Percentiles rank a stretch among this genome's conserved stretches.
phyloP scores from a whole-genome alignment of 2,329 filamentous ascomycete species.

The Lachnellula occidentalis region DNA sequence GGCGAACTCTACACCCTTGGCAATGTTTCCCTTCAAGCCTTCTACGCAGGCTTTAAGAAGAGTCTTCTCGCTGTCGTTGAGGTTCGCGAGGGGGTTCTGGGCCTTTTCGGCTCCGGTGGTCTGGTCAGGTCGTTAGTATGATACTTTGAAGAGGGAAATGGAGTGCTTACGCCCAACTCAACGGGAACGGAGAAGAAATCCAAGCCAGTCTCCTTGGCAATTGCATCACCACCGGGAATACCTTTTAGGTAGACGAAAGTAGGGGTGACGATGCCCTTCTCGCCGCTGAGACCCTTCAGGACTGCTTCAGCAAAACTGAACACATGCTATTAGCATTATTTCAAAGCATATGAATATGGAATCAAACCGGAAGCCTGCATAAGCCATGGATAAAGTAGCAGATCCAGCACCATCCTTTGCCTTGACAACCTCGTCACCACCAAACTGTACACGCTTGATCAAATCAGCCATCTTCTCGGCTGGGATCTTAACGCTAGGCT shows the following conservation, averaged over 20 bases:
- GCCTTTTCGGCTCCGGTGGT: conserved; percentile 81
- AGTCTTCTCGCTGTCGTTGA: conserved; percentile 84
- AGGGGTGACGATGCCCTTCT: conserved; percentile 90
- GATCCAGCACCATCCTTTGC: conserved; percentile 90
- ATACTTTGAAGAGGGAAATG: background rate
- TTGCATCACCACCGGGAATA: conserved; percentile 78
- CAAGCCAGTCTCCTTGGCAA: conserved; percentile 74
- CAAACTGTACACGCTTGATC: conserved; percentile 94
- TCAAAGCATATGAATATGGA: background rate
- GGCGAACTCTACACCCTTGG: conserved; percentile 87
- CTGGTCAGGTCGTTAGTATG: conserved; percentile 43
- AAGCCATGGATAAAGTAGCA: conserved; percentile 90
- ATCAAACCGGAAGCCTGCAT: conserved; percentile 81
- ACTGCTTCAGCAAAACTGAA: conserved; percentile 87
- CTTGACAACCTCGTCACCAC: conserved; percentile 94
- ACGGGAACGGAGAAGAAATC: conserved; percentile 97
- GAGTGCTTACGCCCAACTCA: conserved; percentile 76
- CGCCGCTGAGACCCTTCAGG: conserved; percentile 85
- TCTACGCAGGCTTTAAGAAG: conserved; percentile 70
- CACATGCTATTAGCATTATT: conserved; percentile 9
- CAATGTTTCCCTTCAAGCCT: conserved; percentile 87
- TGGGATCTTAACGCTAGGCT: conserved; percentile 74
- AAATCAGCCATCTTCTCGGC: conserved; percentile 85
- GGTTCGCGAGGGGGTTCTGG: conserved; percentile 67
- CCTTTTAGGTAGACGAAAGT: conserved; percentile 94